Base-by-base conservation (phyloP, 2,329 filamentous ascomycete genomes). In the Fusarium neocosmosporiellum region DNA sequence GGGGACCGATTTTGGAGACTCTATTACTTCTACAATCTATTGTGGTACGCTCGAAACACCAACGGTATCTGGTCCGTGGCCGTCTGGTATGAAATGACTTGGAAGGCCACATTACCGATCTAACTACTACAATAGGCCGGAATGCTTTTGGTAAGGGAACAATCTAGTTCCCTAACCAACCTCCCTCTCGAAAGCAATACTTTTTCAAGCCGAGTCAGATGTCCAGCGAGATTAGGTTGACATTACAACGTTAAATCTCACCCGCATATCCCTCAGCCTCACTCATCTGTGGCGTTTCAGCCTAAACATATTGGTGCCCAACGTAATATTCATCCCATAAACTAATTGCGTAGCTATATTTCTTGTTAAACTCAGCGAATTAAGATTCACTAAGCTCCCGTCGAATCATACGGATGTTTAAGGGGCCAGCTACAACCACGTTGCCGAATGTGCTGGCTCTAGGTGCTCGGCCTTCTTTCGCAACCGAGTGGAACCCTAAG, bases 281-380 rank as follows among this genome's bases (percentile, higher is more conserved):
- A 5, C 20, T 8, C 11, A 36, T 37, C 7, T 43, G 27, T 46
- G 8, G 22, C 22, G 24, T 46, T 46, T 46, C 43, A 27, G 14
- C 43, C 43, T 18, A 18, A 46, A 39, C 10, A 10, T 5, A 46
- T 18, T 16, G 43, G 4, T 46, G 22, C 43, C 43, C 24, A 27
- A 46, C 8, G 8, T 22, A 18, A 46, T 18, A 46, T 18, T 10
- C 4, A 10, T 22, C 43, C 6, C 16, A 27, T 18, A 4, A 16
- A 18, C 8, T 6, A 0, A 1, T 46, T 27, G 4, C 27, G 3
- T 5, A n/a, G 36, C 5, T 6, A 18, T 46, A 2, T 7, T 10
- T 7, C 22, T 8, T 27, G 4, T 27, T 11, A 5, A 18, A 18
- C 41, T 6, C 22, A 10, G 22, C 24, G 16, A 48, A 27, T 48